Conservation (phyloP, 176 grass and related monocot genomes). For the Alopecurus myosuroides region DNA sequence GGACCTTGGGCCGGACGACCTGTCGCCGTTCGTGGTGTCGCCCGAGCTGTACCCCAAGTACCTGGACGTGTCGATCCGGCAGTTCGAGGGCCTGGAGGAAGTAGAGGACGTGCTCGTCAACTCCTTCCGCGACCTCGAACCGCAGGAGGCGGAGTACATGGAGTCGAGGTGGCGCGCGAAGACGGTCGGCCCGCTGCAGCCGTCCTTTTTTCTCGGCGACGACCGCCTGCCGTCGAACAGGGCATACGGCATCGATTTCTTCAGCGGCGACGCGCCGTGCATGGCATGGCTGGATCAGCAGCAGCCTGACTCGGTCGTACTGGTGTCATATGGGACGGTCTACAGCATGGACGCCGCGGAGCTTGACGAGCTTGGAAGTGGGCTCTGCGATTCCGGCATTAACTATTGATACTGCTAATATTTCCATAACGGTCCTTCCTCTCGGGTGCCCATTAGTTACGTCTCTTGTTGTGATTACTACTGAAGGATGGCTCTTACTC, state of each 20-base stretch:
- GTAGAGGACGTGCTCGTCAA: constrained; percentile 34
- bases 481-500: too few relatives aligned
- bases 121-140: constrained; percentile 15
- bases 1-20: neutral
- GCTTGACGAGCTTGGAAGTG: constrained; percentile 27
- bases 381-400: neutral
- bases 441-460: too few relatives aligned
- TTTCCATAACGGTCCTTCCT: too few relatives aligned
- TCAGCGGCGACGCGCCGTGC: neutral
- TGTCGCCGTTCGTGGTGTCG: constrained; percentile 17
- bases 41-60: neutral
- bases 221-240: constrained; percentile 14
- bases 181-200: constrained; percentile 33
- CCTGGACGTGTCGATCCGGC: neutral
- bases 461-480: too few relatives aligned
- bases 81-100: constrained; percentile 8
- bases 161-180: constrained; percentile 12
- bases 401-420: too few relatives aligned
- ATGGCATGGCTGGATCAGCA: constrained; percentile 28
- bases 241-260: constrained; percentile 30
- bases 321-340: constrained; percentile 37
- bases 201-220: constrained; percentile 24
- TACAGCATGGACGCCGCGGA: neutral
- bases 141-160: constrained; percentile 43
- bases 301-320: constrained; percentile 16